phyloP scores from a whole-genome alignment of 306 rosid genomes.

The Dryas octopetala region DNA sequence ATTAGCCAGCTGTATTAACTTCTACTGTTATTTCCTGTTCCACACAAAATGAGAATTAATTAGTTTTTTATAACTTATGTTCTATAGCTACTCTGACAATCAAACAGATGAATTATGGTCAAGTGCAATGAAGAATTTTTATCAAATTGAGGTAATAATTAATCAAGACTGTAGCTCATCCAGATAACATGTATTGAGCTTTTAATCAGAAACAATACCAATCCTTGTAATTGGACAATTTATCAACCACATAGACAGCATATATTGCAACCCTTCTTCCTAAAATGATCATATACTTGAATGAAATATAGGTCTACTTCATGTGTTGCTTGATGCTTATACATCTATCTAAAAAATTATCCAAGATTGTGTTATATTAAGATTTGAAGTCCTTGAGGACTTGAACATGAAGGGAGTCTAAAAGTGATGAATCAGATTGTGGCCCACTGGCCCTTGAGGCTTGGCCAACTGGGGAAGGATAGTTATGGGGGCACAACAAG shows the following conservation, averaged over 20 bases:
- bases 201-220: too few relatives aligned
- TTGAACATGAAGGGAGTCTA: neutral
- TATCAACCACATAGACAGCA: constrained; percentile 6
- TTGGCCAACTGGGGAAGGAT: constrained; percentile 4
- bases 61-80: too few relatives aligned
- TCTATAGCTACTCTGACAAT: too few relatives aligned
- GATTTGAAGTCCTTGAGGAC: neutral
- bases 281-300: neutral
- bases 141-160: too few relatives aligned
- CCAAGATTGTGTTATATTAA: neutral
- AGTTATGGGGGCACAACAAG: constrained; percentile 7
- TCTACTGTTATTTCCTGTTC: too few relatives aligned
- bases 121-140: too few relatives aligned
- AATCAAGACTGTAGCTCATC: too few relatives aligned
- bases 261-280: too few relatives aligned
- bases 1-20: too few relatives aligned
- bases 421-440: neutral
- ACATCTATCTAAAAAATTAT: neutral
- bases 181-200: too few relatives aligned
- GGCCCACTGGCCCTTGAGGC: constrained; percentile 2
- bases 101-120: too few relatives aligned
- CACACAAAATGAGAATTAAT: too few relatives aligned
- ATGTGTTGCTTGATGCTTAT: neutral
- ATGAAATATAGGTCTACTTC: neutral
- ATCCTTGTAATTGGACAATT: neutral